Percentiles rank a stretch among this genome's conserved stretches.
phyloP scores from a whole-genome alignment of 164 flowering plant genomes.

The Aristolochia californica region DNA sequence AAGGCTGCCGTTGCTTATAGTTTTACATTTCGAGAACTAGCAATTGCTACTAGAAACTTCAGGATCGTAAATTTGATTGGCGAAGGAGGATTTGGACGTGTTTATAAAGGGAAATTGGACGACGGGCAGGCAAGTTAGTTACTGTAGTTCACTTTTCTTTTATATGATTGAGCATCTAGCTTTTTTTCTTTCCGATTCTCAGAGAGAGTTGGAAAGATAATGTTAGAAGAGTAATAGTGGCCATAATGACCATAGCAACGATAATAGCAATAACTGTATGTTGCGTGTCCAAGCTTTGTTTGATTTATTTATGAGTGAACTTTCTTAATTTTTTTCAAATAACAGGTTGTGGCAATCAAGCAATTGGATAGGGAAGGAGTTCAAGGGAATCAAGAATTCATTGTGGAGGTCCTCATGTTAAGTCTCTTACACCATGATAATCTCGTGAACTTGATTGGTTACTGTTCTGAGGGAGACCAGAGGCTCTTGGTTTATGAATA shows the following conservation, averaged over 20 bases:
- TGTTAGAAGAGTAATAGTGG: no score
- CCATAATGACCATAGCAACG: no score
- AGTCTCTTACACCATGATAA: constrained; percentile 73
- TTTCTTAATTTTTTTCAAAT: not conserved
- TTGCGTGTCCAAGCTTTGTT: not conserved
- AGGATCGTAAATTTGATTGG: constrained; percentile 55
- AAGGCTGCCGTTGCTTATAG: constrained; percentile 29
- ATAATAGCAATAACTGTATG: no score
- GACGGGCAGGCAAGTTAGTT: constrained; percentile 37
- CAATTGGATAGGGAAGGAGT: constrained; percentile 52
- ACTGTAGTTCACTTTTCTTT: not conserved
- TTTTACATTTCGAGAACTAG: constrained; percentile 63
- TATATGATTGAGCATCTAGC: no score
- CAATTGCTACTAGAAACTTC: constrained; percentile 53
- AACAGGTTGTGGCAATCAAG: constrained; percentile 59
- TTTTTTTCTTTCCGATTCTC: no score
- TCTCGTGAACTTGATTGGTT: constrained; percentile 79
- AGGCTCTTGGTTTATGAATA: constrained; percentile 83
- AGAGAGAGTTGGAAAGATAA: no score
- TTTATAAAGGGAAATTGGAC: constrained; percentile 60
- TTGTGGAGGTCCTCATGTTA: constrained; percentile 85
- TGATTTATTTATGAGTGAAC: not conserved
- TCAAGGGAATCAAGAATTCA: constrained; percentile 81
- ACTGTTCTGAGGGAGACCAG: constrained; percentile 77
- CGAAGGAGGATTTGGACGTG: constrained; percentile 88